Base-by-base conservation (phyloP, 352 stramenopile species). In the Phytopythium delawarense region DNA sequence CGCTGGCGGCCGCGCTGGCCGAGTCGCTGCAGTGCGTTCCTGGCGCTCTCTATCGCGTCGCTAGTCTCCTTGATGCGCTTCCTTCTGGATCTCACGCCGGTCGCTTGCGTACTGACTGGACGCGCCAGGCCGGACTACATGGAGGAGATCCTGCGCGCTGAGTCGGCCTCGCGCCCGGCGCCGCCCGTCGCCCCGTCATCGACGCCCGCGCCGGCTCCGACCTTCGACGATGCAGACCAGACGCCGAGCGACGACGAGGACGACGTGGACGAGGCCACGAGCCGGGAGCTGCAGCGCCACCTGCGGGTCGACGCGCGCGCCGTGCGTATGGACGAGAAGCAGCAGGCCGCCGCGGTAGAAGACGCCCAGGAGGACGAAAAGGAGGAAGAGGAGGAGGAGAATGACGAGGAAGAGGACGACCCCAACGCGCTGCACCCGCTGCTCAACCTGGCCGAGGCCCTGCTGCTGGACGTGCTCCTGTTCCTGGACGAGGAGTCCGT, bases 401-500 rank as follows among this genome's bases (percentile, higher is more conserved):
- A 65, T 0, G 69, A 81, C n/a, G 69, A 77, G 23, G 53, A 49
- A 39, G 54, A 57, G 12, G 37, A 37, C 16, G 53, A 55, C 20
- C 57, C 58, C 1, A 83, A 83, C 39, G 50, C 50, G 28, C 39
- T 76, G 21, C 79, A 89, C 55, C 51, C 46, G 52, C 61, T 92
- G 37, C 71, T 92, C n/a, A 84, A 89, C 58, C 71, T 94, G 35
- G 69, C 84, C 34, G 82, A 92, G 28, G 73, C 74, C 52, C 42
- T 94, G 66, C 72, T 92, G 50, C 63, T 90, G n/a, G 71, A 87
- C 59, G 72, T 92, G 32, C 70, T 94, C 23, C 65, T 78, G 32
- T 90, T 75, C 61, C 70, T 94, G 34, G 84, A 94, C 62, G 82
- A 91, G 73, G 84, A 94, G 61, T 80, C 81, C 39, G 72, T 92